These are phyloP conservation scores for Cicer judaicum DNA, from an alignment of 306 rosid genomes.

Conservation along the genomic window DNA sequence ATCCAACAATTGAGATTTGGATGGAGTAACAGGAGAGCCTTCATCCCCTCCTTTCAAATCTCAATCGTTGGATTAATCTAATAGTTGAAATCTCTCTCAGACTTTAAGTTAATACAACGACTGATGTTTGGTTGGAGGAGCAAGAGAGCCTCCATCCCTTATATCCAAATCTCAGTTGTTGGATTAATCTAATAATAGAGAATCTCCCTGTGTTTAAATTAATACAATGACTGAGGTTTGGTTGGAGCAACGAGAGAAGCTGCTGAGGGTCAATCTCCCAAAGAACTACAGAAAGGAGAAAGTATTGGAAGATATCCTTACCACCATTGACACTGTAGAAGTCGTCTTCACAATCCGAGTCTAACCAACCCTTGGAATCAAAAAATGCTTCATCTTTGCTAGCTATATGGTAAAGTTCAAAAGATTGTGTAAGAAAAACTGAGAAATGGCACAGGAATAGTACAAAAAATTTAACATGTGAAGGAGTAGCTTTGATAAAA, in stretches of 20 bases:
- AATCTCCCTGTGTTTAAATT: neutral
- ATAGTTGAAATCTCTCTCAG: too few species aligned
- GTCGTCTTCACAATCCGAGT: conserved; percentile 90
- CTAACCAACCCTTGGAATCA: conserved; percentile 87
- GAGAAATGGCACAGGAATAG: neutral
- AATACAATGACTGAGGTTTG: neutral
- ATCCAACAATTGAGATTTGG: neutral
- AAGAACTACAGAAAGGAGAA: conserved; percentile 39
- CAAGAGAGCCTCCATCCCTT: too few species aligned
- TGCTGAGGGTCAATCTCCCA: neutral
- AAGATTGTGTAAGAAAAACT: conserved; percentile 5
- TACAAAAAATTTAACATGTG: neutral
- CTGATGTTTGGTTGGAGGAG: too few species aligned
- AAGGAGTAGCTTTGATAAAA: neutral
- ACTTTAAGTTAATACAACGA: too few species aligned
- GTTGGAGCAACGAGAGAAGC: neutral
- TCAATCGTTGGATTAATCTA: too few species aligned
- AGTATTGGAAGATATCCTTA: conserved; percentile 53
- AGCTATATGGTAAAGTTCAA: conserved; percentile 55
- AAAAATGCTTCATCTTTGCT: conserved; percentile 84
- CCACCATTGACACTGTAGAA: conserved; percentile 95
- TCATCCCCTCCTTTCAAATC: too few species aligned
- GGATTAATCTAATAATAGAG: neutral
- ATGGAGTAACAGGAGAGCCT: too few species aligned
- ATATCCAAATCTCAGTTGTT: neutral